Percentiles rank a stretch among this genome's conserved stretches.
Evolutionary conservation across 2,329 filamentous ascomycete genomes (phyloP).

Genomic region (Endoconidiophora laricicola): DNA sequence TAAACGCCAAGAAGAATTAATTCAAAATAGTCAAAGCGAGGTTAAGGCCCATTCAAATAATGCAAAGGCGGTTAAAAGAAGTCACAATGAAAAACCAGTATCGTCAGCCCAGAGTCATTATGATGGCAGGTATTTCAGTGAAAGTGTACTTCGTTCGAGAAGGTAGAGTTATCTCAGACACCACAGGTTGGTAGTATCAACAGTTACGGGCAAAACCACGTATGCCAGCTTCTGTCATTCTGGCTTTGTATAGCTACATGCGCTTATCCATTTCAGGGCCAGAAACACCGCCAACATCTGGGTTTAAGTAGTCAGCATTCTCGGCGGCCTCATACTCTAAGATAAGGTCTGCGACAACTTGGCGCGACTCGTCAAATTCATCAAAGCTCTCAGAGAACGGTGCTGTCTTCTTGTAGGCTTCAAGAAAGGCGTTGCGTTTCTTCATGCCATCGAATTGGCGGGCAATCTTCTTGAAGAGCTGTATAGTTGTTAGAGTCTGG

Average conservation of each 20-base stretch:
- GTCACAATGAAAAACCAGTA: too few species aligned
- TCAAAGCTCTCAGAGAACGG: constrained; percentile 81
- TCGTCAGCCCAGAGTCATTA: too few species aligned
- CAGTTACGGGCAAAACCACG: background rate
- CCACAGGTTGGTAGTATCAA: background rate
- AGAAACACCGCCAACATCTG: constrained; percentile 35
- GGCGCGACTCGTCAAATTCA: constrained; percentile 88
- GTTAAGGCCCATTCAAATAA: background rate
- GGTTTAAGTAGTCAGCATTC: constrained; percentile 73
- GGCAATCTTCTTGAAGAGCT: constrained; percentile 86
- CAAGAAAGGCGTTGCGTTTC: constrained; percentile 92
- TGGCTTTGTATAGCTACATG: constrained; percentile 1
- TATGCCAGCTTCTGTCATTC: background rate
- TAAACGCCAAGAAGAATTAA: background rate
- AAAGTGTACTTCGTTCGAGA: too few species aligned
- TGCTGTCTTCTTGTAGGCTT: constrained; percentile 88
- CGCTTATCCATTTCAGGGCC: constrained; percentile 10
- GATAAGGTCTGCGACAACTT: constrained; percentile 82
- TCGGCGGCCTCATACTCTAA: constrained; percentile 94
- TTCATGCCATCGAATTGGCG: constrained; percentile 84
- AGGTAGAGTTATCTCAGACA: too few species aligned
- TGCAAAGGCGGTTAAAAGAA: too few species aligned
- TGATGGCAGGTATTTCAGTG: too few species aligned
- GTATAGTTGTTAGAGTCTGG: background rate
- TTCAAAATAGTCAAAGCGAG: background rate